Conservation (phyloP, 768 basidiomycete genomes). For the Cantharellus cinnabarinus region DNA sequence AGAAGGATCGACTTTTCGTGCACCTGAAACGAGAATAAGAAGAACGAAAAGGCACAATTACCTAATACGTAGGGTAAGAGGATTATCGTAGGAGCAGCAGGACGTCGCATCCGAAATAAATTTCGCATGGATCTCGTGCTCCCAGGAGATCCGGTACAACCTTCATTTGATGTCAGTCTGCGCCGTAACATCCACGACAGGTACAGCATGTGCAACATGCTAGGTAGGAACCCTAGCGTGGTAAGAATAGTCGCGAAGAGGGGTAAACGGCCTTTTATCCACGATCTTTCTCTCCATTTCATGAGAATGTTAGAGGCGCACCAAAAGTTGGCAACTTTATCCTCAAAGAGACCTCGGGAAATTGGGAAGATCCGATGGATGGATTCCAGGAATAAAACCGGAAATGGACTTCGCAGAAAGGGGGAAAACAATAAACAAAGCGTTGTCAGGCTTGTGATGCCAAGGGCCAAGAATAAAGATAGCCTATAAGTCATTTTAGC, state of each 20-base stretch:
- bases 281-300: constrained; percentile 47
- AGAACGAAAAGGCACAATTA: constrained; percentile 75
- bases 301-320: constrained; percentile 76
- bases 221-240: constrained; percentile 38
- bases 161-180: background rate
- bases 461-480: constrained; percentile 47
- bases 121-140: background rate
- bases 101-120: background rate
- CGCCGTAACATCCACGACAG: constrained; percentile 6
- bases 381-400: constrained; percentile 35
- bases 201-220: constrained; percentile 13
- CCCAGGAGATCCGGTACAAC: background rate
- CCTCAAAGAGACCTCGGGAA: constrained; percentile 74
- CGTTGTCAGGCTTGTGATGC: constrained; percentile 34
- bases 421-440: constrained; percentile 59
- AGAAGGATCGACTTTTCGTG: constrained; percentile 87
- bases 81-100: constrained; percentile 18
- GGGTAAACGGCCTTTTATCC: constrained; percentile 31
- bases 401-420: constrained; percentile 47
- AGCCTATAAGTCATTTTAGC: constrained; percentile 14
- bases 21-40: constrained; percentile 90
- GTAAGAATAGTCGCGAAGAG: constrained; percentile 50
- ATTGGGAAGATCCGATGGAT: constrained; percentile 81
- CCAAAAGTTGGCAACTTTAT: constrained; percentile 97
- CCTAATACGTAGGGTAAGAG: constrained; percentile 67